A percentile compares a stretch with the other conserved stretches of the same genome.
These are phyloP conservation scores for Cladosporium sp. DNA, from an alignment of 2,329 filamentous ascomycete genomes.

Conservation along the genomic window DNA sequence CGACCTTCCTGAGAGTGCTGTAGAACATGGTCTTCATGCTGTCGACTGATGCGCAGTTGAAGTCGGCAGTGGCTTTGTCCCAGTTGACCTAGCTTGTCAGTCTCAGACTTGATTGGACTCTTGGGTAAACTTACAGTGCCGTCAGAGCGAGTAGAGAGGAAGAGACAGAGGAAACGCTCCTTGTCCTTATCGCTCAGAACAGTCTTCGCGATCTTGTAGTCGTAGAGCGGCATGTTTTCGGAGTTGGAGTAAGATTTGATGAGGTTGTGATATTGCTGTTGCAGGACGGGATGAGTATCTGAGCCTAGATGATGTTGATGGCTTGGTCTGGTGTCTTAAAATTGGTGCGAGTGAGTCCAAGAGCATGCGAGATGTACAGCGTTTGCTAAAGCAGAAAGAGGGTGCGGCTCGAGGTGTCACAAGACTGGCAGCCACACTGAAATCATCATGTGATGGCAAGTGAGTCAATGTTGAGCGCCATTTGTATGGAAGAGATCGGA, in stretches of 20 bases:
- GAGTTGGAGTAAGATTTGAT: not conserved
- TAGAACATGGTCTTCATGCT: slow-evolving; percentile 22
- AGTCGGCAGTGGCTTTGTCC: slow-evolving; percentile 25
- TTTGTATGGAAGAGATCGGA: not conserved
- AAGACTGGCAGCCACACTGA: not conserved
- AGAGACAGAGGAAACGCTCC: slow-evolving; percentile 26
- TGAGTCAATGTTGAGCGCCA: not conserved
- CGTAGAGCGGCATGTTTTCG: slow-evolving; percentile 19
- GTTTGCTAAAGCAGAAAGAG: not conserved
- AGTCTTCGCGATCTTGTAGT: slow-evolving; percentile 23
- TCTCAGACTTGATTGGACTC: not conserved
- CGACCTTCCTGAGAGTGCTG: slow-evolving; percentile 27
- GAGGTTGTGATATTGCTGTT: not conserved
- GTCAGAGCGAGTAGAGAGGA: slow-evolving; percentile 20
- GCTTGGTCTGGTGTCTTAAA: not conserved
- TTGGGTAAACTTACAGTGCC: slow-evolving; percentile 13
- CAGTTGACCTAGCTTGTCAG: slow-evolving; percentile 23
- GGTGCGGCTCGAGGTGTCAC: too few relatives aligned
- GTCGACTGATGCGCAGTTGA: slow-evolving; percentile 21
- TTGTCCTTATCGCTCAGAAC: slow-evolving; percentile 26
- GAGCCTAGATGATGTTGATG: not conserved
- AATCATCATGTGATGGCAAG: not conserved
- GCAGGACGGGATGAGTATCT: too few relatives aligned
- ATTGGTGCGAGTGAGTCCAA: not conserved
- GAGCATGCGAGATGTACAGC: not conserved